phyloP scores from a whole-genome alignment of 2,329 filamentous ascomycete genomes.

The Sporothrix inflata region DNA sequence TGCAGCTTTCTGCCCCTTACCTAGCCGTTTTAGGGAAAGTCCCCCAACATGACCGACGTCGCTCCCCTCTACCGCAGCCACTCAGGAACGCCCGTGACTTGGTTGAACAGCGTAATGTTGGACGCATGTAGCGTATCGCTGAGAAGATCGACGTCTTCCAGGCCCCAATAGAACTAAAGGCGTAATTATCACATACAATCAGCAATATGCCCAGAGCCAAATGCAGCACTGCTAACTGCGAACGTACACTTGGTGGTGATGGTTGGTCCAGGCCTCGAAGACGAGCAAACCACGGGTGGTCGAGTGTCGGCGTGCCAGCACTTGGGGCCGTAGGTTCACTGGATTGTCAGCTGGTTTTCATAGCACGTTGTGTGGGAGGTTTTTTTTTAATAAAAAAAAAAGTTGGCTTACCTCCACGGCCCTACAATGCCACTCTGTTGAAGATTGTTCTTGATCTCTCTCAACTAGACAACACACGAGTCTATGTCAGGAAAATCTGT shows the following conservation, averaged over 20 bases:
- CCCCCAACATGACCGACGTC: background rate
- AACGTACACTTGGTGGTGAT: slow-evolving; percentile 1
- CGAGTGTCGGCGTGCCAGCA: slow-evolving; percentile 2
- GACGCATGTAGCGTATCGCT: slow-evolving; percentile 1
- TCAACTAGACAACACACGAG: background rate
- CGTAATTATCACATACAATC: background rate
- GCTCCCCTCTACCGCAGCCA: background rate
- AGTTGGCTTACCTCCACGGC: slow-evolving; percentile 1
- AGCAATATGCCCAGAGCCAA: background rate
- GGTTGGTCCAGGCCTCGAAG: background rate
- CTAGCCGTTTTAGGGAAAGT: background rate
- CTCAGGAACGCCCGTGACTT: slow-evolving; percentile 3
- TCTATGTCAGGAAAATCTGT: background rate
- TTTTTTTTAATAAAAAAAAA: too few relatives aligned
- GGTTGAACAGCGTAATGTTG: background rate
- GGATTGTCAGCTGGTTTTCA: background rate
- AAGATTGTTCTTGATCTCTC: slow-evolving; percentile 7
- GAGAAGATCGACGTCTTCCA: background rate
- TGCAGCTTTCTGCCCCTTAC: background rate
- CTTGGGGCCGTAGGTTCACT: background rate
- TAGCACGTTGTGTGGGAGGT: background rate
- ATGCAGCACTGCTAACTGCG: background rate
- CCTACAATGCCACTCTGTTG: background rate
- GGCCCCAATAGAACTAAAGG: background rate
- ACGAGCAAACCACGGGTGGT: slow-evolving; percentile 9